phyloP scores from a whole-genome alignment of 2,329 filamentous ascomycete species.

The Byssoonygena ceratinophila region DNA sequence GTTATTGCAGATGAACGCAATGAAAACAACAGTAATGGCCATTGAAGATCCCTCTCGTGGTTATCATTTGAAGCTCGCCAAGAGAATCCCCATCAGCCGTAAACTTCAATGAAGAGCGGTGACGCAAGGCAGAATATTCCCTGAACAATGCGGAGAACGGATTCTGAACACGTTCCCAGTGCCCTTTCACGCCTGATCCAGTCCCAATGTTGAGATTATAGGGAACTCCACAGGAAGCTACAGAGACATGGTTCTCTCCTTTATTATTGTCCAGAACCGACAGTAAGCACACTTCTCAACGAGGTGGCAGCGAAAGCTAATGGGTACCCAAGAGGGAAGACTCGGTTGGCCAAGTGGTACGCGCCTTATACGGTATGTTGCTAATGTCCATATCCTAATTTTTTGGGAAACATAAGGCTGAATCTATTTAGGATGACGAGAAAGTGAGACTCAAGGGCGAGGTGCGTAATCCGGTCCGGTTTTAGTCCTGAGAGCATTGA shows the following conservation, averaged over 20 bases:
- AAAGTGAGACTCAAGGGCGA: constrained; percentile 99
- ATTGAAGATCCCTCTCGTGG: too few species aligned
- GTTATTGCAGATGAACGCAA: too few species aligned
- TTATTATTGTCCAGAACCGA: constrained; percentile 81
- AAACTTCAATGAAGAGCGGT: background rate
- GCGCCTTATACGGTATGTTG: constrained; percentile 68
- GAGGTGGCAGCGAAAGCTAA: background rate
- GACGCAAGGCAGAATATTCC: background rate
- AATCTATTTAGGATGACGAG: constrained; percentile 62
- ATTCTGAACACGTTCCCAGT: background rate
- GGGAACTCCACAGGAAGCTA: background rate
- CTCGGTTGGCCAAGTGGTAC: constrained; percentile 97
- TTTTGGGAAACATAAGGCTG: background rate
- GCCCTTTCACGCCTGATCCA: background rate
- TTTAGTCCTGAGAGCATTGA: background rate
- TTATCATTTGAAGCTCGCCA: too few species aligned
- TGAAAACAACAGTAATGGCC: too few species aligned
- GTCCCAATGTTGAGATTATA: constrained; percentile 4
- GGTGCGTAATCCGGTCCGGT: constrained; percentile 37
- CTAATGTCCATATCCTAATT: background rate
- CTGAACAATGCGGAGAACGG: background rate
- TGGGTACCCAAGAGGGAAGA: constrained; percentile 65
- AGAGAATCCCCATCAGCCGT: background rate
- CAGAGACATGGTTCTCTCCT: constrained; percentile 57
- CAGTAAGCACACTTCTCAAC: constrained; percentile 47